Evolutionary conservation across 129 eudicot genomes (phyloP).

Genomic region (Lactuca sativa): DNA sequence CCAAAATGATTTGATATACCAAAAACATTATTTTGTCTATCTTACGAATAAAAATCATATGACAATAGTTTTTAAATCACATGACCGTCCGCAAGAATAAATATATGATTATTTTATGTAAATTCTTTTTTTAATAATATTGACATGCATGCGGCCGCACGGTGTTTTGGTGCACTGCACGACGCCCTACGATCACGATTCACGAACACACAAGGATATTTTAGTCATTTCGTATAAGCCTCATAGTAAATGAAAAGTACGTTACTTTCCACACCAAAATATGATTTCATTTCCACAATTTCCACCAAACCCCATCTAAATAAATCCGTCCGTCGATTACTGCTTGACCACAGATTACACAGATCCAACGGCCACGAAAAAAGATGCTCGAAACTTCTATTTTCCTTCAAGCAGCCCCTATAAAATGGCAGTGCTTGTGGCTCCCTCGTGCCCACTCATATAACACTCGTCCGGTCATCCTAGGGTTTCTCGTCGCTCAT

Average conservation of each 20-base stretch:
- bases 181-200: background rate
- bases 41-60: no score
- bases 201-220: background rate
- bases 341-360: slow-evolving; percentile 7
- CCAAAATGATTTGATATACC: no score
- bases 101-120: background rate
- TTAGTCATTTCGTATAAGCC: slow-evolving; percentile 9
- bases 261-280: background rate
- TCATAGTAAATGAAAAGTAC: background rate
- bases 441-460: slow-evolving; percentile 28
- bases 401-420: slow-evolving; percentile 13
- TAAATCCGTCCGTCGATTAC: slow-evolving; percentile 27
- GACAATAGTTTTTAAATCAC: background rate
- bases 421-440: slow-evolving; percentile 35
- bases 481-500: slow-evolving; percentile 24
- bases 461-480: slow-evolving; percentile 8
- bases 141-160: background rate
- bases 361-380: slow-evolving; percentile 28
- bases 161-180: slow-evolving; percentile 16
- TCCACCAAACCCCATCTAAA: slow-evolving; percentile 36
- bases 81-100: background rate
- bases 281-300: slow-evolving; percentile 11
- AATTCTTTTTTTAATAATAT: background rate
- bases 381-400: slow-evolving; percentile 33
- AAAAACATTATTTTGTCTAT: no score